Evolutionary conservation across 768 basidiomycete genomes (phyloP).

Genomic region (Neoboletus subvelutipes): DNA sequence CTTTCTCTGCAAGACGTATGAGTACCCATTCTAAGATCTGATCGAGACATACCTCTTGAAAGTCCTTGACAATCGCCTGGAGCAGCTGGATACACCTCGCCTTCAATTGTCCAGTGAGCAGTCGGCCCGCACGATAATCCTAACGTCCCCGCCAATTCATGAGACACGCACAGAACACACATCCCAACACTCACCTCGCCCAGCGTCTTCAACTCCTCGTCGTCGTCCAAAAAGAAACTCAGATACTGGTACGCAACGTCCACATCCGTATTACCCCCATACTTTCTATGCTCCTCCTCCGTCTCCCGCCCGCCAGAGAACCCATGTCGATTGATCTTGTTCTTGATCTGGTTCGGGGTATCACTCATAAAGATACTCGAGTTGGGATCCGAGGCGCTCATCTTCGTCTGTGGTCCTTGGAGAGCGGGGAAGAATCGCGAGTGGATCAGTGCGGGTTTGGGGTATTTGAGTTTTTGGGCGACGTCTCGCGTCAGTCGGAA

Average conservation of each 20-base stretch:
- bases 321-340: conserved; percentile 94
- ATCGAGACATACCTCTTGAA: conserved; percentile 66
- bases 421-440: conserved; percentile 98
- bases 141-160: conserved; percentile 33
- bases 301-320: conserved; percentile 95
- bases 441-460: conserved; percentile 89
- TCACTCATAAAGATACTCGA: conserved; percentile 97
- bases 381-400: conserved; percentile 95
- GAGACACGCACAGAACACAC: background rate
- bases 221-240: conserved; percentile 93
- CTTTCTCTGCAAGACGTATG: conserved; percentile 54
- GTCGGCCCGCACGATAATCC: conserved; percentile 88
- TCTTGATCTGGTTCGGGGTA: conserved; percentile 90
- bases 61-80: conserved; percentile 78
- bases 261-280: conserved; percentile 92
- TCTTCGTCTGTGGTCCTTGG: conserved; percentile 97
- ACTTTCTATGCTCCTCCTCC: conserved; percentile 87
- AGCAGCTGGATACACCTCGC: conserved; percentile 79
- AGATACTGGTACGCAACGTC: conserved; percentile 96
- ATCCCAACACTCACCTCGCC: conserved; percentile 54
- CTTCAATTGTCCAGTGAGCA: conserved; percentile 92
- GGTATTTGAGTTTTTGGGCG: conserved; percentile 91
- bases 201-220: conserved; percentile 76
- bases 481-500: conserved; percentile 98
- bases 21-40: background rate